These are phyloP conservation scores for Scutellaria baicalensis DNA, from an alignment of 257 asterid species.

Conservation along the genomic window DNA sequence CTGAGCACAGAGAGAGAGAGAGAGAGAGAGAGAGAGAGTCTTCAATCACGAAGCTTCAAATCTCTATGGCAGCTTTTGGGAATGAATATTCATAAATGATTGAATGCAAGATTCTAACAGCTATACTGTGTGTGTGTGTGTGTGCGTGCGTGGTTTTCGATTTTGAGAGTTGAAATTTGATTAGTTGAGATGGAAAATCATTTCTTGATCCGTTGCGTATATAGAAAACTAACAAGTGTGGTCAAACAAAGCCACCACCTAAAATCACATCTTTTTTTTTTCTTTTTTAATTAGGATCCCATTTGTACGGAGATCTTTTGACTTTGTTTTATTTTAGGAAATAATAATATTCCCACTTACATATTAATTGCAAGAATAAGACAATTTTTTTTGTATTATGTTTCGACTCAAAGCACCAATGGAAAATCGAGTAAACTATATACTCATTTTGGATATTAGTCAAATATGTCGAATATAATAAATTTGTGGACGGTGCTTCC, in stretches of 20 bases:
- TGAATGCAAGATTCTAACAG: neutral
- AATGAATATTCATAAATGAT: slow-evolving; percentile 8
- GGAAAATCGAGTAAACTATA: no score
- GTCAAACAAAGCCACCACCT: neutral
- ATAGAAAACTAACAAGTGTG: neutral
- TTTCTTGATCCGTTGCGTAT: neutral
- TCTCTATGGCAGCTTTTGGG: neutral
- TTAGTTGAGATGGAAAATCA: neutral
- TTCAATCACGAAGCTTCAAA: neutral
- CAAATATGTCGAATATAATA: no score
- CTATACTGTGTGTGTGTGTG: neutral
- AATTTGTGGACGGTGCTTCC: no score
- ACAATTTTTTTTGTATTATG: no score
- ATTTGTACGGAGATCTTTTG: no score
- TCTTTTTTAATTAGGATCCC: no score
- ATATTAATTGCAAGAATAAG: no score
- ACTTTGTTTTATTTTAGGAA: no score
- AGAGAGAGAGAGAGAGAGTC: neutral
- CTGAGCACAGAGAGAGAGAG: neutral
- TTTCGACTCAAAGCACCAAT: no score
- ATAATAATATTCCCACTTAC: no score
- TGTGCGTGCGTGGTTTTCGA: neutral
- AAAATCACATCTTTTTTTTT: no score
- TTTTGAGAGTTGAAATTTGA: neutral
- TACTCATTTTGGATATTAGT: no score